Evolutionary conservation across 768 basidiomycete genomes (phyloP), one percentile per base, ranked within the genome.

Genomic region (Chiua virens): DNA sequence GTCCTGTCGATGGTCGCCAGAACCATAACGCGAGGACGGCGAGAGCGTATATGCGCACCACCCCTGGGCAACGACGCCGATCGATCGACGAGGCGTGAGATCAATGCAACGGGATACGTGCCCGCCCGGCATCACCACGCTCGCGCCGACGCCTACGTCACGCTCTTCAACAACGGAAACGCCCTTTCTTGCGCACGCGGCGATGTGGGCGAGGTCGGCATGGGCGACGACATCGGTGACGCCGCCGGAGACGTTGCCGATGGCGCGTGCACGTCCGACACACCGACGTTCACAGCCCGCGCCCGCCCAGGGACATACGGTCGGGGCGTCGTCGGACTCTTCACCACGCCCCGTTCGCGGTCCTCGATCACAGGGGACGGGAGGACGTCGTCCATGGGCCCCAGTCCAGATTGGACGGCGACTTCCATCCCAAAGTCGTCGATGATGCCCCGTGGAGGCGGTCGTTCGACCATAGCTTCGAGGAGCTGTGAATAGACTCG

Each of bases 391-490:
- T 57, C 61, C 23, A 54, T 59, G 2, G 55, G 1, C 15, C 38
- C 42, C 2, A 13, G 30, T 30, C 25, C 25, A 8, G 49, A 14
- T 28, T 50, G 54, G 23, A 61, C 15, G 30, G 43, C 46, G 34
- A 55, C 54, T 13, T 81, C 81, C 46, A 77, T 49, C 4, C 75
- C 75, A 56, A 76, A 83, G 32, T 83, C 85, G 47, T 89, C 88
- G 14, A 77, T 72, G 40, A 92, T 68, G 1, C 85, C 79, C 8
- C 88, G 82, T 3, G 87, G 86, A 5, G 90, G 89, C 2, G 90
- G 87, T 2, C 91, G 81, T 64, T 92, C 90, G 22, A 92, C 88
- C 81, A 88, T 86, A 0, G 89, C 89, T 64, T 89, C 87, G 13
- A 93, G 77, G 10, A 92, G 79, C 91, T 92, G 52, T 85, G 43